A percentile compares a stretch with the other conserved stretches of the same genome.
These are phyloP conservation scores for Phyllachora maydis DNA, from an alignment of 2,329 filamentous ascomycete species.

Conservation along the genomic window DNA sequence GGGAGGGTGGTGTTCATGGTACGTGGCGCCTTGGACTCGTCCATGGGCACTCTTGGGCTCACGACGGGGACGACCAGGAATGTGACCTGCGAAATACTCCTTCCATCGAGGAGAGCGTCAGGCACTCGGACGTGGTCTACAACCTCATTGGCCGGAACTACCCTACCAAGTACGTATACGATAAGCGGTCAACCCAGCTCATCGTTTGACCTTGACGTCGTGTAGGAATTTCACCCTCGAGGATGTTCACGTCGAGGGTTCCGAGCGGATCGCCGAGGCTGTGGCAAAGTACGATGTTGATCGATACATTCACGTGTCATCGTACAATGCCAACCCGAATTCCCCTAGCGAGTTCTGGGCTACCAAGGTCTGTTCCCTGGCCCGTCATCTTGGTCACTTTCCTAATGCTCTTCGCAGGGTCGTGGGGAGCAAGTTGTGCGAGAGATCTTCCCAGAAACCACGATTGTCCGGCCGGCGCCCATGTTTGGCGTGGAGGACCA, in stretches of 20 bases:
- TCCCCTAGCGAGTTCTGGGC: conserved; percentile 79
- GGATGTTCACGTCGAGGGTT: conserved; percentile 84
- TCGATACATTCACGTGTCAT: conserved; percentile 90
- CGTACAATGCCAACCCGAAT: conserved; percentile 66
- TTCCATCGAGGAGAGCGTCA: conserved; percentile 89
- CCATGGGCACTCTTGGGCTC: no score
- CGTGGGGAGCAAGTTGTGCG: conserved; percentile 67
- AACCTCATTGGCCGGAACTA: conserved; percentile 91
- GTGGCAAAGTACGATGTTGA: conserved; percentile 97
- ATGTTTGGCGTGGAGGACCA: conserved; percentile 92
- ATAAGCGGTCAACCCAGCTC: not conserved
- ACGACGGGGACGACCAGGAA: conserved; percentile 46
- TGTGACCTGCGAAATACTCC: conserved; percentile 86
- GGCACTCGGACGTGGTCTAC: conserved; percentile 94
- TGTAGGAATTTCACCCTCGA: conserved; percentile 75
- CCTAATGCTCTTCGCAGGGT: conserved; percentile 24
- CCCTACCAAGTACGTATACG: conserved; percentile 59
- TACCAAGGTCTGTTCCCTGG: conserved; percentile 49
- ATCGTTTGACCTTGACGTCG: conserved; percentile 6
- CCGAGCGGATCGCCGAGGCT: conserved; percentile 79
- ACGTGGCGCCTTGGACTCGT: conserved; percentile 10
- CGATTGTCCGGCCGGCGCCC: conserved; percentile 82
- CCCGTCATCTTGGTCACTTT: no score
- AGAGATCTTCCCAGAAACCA: conserved; percentile 87
- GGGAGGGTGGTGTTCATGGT: conserved; percentile 77